phyloP scores from a whole-genome alignment of 352 stramenopile species.

The Pythium periplocum region DNA sequence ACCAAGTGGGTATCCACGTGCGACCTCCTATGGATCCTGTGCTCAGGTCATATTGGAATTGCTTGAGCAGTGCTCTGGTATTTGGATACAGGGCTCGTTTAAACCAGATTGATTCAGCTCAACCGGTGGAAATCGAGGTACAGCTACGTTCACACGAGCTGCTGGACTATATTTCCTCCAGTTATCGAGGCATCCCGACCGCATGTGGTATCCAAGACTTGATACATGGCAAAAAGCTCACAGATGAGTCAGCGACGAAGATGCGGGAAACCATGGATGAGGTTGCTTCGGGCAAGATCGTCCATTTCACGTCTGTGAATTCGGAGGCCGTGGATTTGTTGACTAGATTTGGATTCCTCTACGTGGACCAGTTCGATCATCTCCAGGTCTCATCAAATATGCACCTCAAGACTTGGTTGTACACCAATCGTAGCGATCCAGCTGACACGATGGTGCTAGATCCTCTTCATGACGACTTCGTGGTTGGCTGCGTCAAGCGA shows the following conservation, averaged over 20 bases:
- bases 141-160: conserved; percentile 17
- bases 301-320: conserved; percentile 12
- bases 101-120: conserved; percentile 4
- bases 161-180: conserved; percentile 17
- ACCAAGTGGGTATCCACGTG: conserved; percentile 10
- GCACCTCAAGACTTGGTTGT: no score
- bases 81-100: conserved; percentile 17
- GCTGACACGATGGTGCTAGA: conserved; percentile 21
- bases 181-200: conserved; percentile 22
- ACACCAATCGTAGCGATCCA: not conserved
- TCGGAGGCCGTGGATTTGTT: conserved; percentile 18
- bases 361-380: no score
- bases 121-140: conserved; percentile 8
- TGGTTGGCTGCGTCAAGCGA: not conserved
- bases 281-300: conserved; percentile 24
- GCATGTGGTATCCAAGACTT: conserved; percentile 17
- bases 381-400: no score
- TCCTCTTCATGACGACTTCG: conserved; percentile 17
- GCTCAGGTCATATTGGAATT: conserved; percentile 31
- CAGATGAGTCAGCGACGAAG: conserved; percentile 11
- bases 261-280: conserved; percentile 20
- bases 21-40: conserved; percentile 27
- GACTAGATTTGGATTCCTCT: conserved; percentile 10
- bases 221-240: conserved; percentile 6
- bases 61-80: conserved; percentile 23